phyloP scores from a whole-genome alignment of 345 rosid genomes.

The Euphorbia lathyris region DNA sequence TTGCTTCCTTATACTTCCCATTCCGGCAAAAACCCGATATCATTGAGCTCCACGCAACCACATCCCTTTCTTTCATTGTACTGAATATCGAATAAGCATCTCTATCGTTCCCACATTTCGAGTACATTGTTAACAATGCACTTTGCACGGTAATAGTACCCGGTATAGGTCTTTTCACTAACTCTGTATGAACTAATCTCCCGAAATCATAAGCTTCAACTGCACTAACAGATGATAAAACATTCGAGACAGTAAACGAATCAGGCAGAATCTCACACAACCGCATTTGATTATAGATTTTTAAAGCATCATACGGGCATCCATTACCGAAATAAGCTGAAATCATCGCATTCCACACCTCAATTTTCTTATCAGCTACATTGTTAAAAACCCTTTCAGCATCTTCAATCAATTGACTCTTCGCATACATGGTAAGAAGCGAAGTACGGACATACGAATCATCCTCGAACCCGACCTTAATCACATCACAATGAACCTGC shows the following conservation, averaged over 20 bases:
- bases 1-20: conserved; percentile 50
- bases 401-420: conserved; percentile 46
- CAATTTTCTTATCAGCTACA: conserved; percentile 42
- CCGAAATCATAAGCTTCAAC: conserved; percentile 44
- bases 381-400: conserved; percentile 52
- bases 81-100: conserved; percentile 51
- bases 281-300: conserved; percentile 48
- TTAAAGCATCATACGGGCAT: conserved; percentile 37
- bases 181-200: conserved; percentile 59
- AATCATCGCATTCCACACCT: conserved; percentile 71
- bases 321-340: conserved; percentile 55
- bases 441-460: conserved; percentile 60
- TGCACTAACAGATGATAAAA: conserved; percentile 48
- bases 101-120: conserved; percentile 40
- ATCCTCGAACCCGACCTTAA: conserved; percentile 55
- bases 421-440: conserved; percentile 66
- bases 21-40: conserved; percentile 68
- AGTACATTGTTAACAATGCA: conserved; percentile 56
- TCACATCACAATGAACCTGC: conserved; percentile 62
- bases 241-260: conserved; percentile 55
- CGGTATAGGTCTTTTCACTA: conserved; percentile 50
- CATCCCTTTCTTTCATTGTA: conserved; percentile 49
- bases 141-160: conserved; percentile 39
- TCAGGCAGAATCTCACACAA: conserved; percentile 37
- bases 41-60: conserved; percentile 71